These are phyloP conservation scores for Aspergillus homomorphus DNA, from an alignment of 495 filamentous ascomycete genomes.

Conservation along the genomic window DNA sequence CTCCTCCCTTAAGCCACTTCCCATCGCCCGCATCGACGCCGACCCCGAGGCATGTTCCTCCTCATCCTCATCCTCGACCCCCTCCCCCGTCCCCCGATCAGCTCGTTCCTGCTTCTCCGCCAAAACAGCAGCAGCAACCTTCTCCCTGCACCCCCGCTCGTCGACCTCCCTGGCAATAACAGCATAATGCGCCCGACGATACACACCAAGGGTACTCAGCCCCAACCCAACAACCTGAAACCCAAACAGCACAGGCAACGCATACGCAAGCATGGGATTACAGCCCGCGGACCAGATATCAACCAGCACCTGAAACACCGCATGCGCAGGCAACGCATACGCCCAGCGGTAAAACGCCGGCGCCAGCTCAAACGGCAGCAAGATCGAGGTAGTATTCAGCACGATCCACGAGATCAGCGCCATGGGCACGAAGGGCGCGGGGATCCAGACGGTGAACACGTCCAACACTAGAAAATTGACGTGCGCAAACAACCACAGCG, in stretches of 20 bases:
- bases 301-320: slow-evolving; percentile 39
- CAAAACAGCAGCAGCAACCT: slow-evolving; percentile 26
- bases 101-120: neutral
- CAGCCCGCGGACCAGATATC: slow-evolving; percentile 22
- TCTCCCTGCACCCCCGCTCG: slow-evolving; percentile 22
- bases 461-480: slow-evolving; percentile 50
- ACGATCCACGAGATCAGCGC: slow-evolving; percentile 48
- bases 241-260: slow-evolving; percentile 10
- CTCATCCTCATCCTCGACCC: slow-evolving; percentile 19
- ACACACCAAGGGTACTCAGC: slow-evolving; percentile 37
- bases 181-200: slow-evolving; percentile 38
- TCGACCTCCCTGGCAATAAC: slow-evolving; percentile 32
- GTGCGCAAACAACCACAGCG: slow-evolving; percentile 52
- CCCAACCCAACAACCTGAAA: slow-evolving; percentile 31
- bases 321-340: slow-evolving; percentile 47
- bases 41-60: slow-evolving; percentile 1
- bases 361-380: slow-evolving; percentile 46
- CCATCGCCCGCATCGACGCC: neutral
- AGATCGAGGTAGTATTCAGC: slow-evolving; percentile 43
- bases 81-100: slow-evolving; percentile 30
- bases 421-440: slow-evolving; percentile 43
- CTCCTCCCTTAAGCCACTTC: neutral
- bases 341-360: slow-evolving; percentile 47
- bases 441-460: slow-evolving; percentile 44
- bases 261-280: slow-evolving; percentile 9